Evolutionary conservation across 1,139 yeast genomes (phyloP).

Genomic region (Kurtzmaniella quercitrusa): DNA sequence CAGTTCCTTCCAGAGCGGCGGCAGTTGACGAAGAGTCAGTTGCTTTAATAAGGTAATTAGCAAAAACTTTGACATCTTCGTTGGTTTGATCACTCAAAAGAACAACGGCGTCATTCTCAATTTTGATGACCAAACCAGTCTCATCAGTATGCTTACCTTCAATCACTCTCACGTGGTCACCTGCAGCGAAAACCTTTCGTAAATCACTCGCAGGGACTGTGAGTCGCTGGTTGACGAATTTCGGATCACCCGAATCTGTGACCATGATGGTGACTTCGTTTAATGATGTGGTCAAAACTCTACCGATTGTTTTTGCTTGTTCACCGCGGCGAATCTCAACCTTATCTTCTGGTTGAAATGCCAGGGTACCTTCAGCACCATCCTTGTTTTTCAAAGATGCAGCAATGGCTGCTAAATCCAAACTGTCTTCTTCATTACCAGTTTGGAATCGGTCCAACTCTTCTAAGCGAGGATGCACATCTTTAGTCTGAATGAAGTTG

Average conservation of each 20-base stretch:
- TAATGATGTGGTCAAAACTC: conserved; percentile 62
- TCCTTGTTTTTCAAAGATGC: conserved; percentile 68
- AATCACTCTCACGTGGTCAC: conserved; percentile 93
- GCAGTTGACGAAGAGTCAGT: conserved; percentile 60
- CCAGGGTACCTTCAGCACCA: conserved; percentile 26
- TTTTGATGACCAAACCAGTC: conserved; percentile 87
- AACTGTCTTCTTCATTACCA: conserved; percentile 63
- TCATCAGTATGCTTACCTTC: conserved; percentile 92
- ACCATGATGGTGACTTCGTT: conserved; percentile 61
- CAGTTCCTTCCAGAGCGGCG: conserved; percentile 30
- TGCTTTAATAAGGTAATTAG: conserved; percentile 79
- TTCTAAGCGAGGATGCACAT: conserved; percentile 82
- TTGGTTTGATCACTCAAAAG: conserved; percentile 85
- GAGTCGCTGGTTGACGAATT: conserved; percentile 45
- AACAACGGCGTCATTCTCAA: conserved; percentile 81
- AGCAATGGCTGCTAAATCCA: conserved; percentile 82
- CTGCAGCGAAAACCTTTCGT: conserved; percentile 81
- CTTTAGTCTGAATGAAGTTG: conserved; percentile 75
- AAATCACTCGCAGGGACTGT: conserved; percentile 75
- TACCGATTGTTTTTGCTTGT: conserved; percentile 85
- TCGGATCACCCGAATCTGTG: conserved; percentile 49
- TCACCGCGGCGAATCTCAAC: conserved; percentile 93
- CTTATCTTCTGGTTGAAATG: conserved; percentile 90
- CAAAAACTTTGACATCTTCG: conserved; percentile 86
- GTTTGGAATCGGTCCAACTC: conserved; percentile 82